phyloP scores from a whole-genome alignment of 78 protist genomes.

The Paulinella micropora region DNA sequence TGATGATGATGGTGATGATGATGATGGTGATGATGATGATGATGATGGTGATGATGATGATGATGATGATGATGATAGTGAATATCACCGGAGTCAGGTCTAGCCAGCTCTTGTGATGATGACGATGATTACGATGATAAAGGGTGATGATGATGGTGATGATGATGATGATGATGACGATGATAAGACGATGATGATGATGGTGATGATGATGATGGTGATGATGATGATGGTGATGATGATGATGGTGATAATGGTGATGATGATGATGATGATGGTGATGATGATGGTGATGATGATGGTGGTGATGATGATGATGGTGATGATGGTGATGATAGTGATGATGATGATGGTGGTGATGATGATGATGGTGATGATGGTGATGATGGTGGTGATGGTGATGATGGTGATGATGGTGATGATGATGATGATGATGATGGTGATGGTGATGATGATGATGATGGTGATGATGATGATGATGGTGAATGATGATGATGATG shows the following conservation, averaged over 20 bases:
- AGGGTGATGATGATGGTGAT: no score
- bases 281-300: neutral
- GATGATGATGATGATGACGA: no score
- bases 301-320: neutral
- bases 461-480: neutral
- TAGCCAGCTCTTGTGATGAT: no score
- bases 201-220: neutral
- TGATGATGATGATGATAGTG: neutral
- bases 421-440: neutral
- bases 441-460: neutral
- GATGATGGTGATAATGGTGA: neutral
- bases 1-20: neutral
- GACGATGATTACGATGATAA: no score
- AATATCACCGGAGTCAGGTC: no score
- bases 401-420: neutral
- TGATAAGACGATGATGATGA: no score
- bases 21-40: neutral
- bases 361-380: neutral
- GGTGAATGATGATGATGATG: no score
- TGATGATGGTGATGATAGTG: neutral
- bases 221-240: neutral
- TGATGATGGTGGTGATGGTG: neutral
- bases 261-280: neutral
- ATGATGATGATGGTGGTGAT: neutral
- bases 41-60: neutral